These are phyloP conservation scores for Metschnikowia cubensis DNA, from an alignment of 805 yeast genomes.

Conservation along the genomic window DNA sequence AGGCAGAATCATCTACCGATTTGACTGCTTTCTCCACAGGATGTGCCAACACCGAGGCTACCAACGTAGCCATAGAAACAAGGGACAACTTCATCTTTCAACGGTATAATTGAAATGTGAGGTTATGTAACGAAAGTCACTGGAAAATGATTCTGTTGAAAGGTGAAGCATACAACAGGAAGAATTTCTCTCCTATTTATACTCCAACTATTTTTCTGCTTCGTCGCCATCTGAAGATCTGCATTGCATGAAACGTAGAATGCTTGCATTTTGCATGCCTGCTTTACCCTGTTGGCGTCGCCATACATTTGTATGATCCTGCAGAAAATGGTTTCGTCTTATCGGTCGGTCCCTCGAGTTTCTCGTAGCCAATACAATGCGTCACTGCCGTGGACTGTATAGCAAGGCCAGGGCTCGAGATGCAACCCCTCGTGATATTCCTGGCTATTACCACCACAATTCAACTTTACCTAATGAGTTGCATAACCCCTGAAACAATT, in stretches of 20 bases:
- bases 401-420: too few species aligned
- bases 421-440: neutral
- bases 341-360: neutral
- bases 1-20: neutral
- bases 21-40: slow-evolving; percentile 16
- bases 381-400: neutral
- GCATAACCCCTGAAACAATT: too few species aligned
- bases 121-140: too few species aligned
- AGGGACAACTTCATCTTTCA: slow-evolving; percentile 19
- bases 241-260: neutral
- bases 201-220: neutral
- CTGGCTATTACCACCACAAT: too few species aligned
- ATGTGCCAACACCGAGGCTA: slow-evolving; percentile 15
- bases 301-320: neutral
- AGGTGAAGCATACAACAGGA: too few species aligned
- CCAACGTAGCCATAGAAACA: slow-evolving; percentile 15
- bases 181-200: too few species aligned
- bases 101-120: too few species aligned
- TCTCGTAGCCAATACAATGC: neutral
- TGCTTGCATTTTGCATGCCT: neutral
- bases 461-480: too few species aligned
- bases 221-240: neutral
- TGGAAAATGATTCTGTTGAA: too few species aligned
- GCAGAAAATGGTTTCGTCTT: neutral
- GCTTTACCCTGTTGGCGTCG: neutral